Evolutionary conservation across 2,329 filamentous ascomycete genomes (phyloP), one percentile per base, ranked within the genome.

Genomic region (Trichoderma guizhouense): DNA sequence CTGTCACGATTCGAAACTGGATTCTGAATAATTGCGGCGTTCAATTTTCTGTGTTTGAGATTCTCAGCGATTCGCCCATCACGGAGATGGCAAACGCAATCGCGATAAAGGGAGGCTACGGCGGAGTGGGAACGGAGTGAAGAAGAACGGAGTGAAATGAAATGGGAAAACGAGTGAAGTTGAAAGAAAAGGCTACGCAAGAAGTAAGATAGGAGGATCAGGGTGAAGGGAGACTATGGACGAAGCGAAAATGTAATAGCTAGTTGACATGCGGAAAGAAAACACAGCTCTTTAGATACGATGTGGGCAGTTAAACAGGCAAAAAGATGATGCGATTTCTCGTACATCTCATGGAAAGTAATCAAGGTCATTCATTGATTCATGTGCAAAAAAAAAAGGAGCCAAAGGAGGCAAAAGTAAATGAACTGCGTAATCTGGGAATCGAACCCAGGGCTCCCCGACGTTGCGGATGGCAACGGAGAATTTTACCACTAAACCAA

Each of bases 1-100:
- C 86, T 1, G 84, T 88, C n/a, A 84, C 83, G 12, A 78, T 87
- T 8, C 81, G 86, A n/a, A 86, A 83, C 74, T 87, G 86, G 85
- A 81, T 88, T 6, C 78, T 82, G 2, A 79, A 81, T 63, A 83
- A 84, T 73, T 84, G 83, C 18, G 79, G 80, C 3, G 83, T 83
- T 0, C 80, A 85, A 65, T 75, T 87, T 3, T 83, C 84, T 0
- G 81, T 86, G 2, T 86, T 86, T 74, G 84, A 86, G 70, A 81
- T 87, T 18, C 74, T 86, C 69, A 82, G 83, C 60, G 82, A 84
- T 68, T 79, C 75, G 51, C 82, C 82, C n/a, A 79, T 86, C 28
- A 72, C 73, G 0, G 80, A 84, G 58, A 73, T 85, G 71, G 80
- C 82, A 6, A 74, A 60, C 8, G 75, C 75, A 24, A 82, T 85